Conservation (phyloP, 2,329 filamentous ascomycete species). For the Mollisiaceae sp. region DNA sequence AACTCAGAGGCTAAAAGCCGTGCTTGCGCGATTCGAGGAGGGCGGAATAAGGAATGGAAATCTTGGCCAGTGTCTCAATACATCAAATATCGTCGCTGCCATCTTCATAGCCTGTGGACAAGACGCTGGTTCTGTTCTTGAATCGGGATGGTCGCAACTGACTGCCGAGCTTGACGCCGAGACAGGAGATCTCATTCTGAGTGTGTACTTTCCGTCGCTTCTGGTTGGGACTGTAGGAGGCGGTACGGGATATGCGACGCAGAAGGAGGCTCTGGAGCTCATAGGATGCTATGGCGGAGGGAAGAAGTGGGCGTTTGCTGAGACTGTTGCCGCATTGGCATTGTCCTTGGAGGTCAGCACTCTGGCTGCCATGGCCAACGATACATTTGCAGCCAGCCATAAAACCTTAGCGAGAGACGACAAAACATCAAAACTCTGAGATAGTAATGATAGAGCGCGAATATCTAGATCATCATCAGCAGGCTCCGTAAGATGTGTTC, state of each 20-base stretch:
- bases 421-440: slow-evolving; percentile 18
- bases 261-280: slow-evolving; percentile 38
- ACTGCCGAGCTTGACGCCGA: slow-evolving; percentile 33
- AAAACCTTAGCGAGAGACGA: slow-evolving; percentile 15
- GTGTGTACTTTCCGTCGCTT: slow-evolving; percentile 38
- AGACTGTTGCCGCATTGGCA: slow-evolving; percentile 38
- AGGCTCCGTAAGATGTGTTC: neutral
- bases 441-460: neutral
- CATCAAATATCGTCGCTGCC: slow-evolving; percentile 34
- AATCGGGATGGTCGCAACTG: slow-evolving; percentile 35
- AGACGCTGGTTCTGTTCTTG: slow-evolving; percentile 33
- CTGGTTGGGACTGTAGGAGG: slow-evolving; percentile 39
- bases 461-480: neutral
- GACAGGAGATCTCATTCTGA: slow-evolving; percentile 33
- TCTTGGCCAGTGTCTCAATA: slow-evolving; percentile 32
- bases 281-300: slow-evolving; percentile 34
- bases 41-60: slow-evolving; percentile 31
- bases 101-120: slow-evolving; percentile 39
- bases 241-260: slow-evolving; percentile 35
- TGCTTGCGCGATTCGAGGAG: slow-evolving; percentile 25
- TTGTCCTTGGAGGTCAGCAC: slow-evolving; percentile 40
- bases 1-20: slow-evolving; percentile 25
- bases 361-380: slow-evolving; percentile 30
- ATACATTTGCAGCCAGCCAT: slow-evolving; percentile 38
- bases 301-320: slow-evolving; percentile 37